Evolutionary conservation across 176 grass and related monocot genomes (phyloP).

Genomic region (Triticum dicoccoides): DNA sequence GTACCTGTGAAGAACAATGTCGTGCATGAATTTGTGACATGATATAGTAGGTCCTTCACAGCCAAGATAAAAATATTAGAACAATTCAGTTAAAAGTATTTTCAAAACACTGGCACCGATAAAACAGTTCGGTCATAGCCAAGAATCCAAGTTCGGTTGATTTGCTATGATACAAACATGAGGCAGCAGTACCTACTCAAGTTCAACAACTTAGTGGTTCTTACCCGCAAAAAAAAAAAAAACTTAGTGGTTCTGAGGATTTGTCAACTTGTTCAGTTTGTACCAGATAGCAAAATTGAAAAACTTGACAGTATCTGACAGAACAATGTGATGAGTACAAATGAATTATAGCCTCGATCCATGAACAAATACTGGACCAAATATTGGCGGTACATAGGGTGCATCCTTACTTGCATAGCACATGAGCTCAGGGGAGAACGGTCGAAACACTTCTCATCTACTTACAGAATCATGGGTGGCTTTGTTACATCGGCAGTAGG

Average conservation of each 20-base stretch:
- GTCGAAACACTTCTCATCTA: constrained; percentile 25
- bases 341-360: constrained; percentile 41
- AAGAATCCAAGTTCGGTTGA: too few relatives aligned
- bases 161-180: neutral
- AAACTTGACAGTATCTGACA: neutral
- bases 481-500: constrained; percentile 11
- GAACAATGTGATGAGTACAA: neutral
- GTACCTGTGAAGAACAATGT: too few relatives aligned
- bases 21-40: too few relatives aligned
- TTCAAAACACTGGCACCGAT: too few relatives aligned
- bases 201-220: neutral
- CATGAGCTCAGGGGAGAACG: constrained; percentile 6
- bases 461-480: constrained; percentile 16
- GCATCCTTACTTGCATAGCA: constrained; percentile 25
- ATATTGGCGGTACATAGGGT: neutral
- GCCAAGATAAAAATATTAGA: too few relatives aligned
- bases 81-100: too few relatives aligned
- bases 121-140: too few relatives aligned
- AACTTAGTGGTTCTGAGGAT: neutral
- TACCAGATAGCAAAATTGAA: neutral
- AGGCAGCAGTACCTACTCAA: neutral
- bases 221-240: too few relatives aligned
- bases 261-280: neutral
- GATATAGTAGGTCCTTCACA: too few relatives aligned
- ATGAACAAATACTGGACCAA: constrained; percentile 29